Percentiles rank a stretch among this genome's conserved stretches.
Conservation (phyloP, 2,329 filamentous ascomycete species). For the Clarireedia monteithiana region DNA sequence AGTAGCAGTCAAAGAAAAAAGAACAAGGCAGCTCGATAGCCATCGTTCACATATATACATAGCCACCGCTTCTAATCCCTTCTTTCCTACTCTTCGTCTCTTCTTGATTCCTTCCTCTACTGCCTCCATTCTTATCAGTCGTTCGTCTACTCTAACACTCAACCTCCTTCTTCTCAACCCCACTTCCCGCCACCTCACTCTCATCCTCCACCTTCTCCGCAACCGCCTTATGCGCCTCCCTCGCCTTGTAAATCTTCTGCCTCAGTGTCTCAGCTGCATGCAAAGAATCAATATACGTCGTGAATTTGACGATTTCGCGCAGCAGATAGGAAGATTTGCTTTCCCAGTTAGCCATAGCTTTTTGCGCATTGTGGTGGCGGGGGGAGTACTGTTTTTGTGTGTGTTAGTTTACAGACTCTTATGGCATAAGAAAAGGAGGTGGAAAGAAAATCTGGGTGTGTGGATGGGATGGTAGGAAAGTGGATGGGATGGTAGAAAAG, state of each 20-base stretch:
- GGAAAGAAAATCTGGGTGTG: background rate
- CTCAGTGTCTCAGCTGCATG: constrained; percentile 62
- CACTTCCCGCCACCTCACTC: constrained; percentile 13
- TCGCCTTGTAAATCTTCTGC: constrained; percentile 57
- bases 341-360: constrained; percentile 96
- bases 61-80: too few relatives aligned
- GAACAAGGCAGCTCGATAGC: too few relatives aligned
- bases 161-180: too few relatives aligned
- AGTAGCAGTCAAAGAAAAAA: too few relatives aligned
- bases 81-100: too few relatives aligned
- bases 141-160: too few relatives aligned
- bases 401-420: background rate
- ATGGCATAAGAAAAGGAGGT: background rate
- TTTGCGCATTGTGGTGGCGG: constrained; percentile 68
- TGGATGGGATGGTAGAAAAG: background rate
- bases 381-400: constrained; percentile 58
- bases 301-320: constrained; percentile 92
- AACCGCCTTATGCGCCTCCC: constrained; percentile 32
- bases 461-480: too few relatives aligned
- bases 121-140: too few relatives aligned
- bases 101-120: too few relatives aligned
- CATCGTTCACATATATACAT: too few relatives aligned
- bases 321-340: constrained; percentile 87
- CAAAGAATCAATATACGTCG: constrained; percentile 86
- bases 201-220: constrained; percentile 16